Base-by-base conservation (phyloP, 192 early-diverging fungal genomes). In the Dissophora ornata region DNA sequence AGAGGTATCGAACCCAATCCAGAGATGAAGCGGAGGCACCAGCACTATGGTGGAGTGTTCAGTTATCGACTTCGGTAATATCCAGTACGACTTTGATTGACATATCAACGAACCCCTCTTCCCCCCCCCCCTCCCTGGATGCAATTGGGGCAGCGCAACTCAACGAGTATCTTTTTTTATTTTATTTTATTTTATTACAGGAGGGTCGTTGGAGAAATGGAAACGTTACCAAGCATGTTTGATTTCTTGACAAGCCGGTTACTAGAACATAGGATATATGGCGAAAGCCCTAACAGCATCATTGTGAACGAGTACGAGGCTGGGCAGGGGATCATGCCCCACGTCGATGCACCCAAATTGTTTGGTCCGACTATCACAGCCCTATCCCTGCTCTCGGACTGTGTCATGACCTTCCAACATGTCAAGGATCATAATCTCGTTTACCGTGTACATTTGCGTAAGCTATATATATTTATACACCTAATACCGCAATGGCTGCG, bases 21-120 rank as follows among this genome's bases (percentile, higher is more conserved):
- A 51, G 90, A 93, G 66, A 73, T 93, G 65, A 84, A 82, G 42
- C 65, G 91, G 50, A 71, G 91, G 25, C 90, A 90, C 8, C 89
- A 90, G 62, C 90, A 91, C 53, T 91, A 89, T 67, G 91, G 91
- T 3, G 71, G 85, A 51, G 62, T 85, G 16, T 93, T 91, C 54
- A 89, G 83, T 48, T 89, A 86, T 74, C 80, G 85, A 38, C 82
- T 84, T 36, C 62, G 88, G 88, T 86, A 80, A 75, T 11, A 11
- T n/a, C n/a, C n/a, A n/a, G n/a, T n/a, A n/a, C n/a, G n/a, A n/a
- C n/a, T n/a, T n/a, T n/a, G n/a, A n/a, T n/a, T n/a, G n/a, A n/a
- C n/a, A n/a, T n/a, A n/a, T n/a, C n/a, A n/a, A n/a, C n/a, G n/a
- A n/a, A n/a, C n/a, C n/a, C n/a, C n/a, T n/a, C n/a, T n/a, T n/a